Evolutionary conservation across 2,329 filamentous ascomycete species (phyloP), one percentile per base, ranked within the genome.

Genomic region (Lachnellula arida): DNA sequence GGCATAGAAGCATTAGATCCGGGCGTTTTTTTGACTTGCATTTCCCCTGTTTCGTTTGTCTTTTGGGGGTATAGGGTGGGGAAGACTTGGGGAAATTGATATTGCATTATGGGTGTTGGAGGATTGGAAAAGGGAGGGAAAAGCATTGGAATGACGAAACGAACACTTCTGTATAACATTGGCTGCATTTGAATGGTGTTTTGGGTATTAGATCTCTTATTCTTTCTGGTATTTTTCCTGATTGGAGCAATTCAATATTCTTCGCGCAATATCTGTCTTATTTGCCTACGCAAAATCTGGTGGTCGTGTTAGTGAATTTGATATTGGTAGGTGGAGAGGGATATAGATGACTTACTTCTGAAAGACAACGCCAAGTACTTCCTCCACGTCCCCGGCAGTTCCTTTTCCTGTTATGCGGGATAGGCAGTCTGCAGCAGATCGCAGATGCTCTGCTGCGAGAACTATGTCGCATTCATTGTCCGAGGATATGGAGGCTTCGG

Each of bases 351-450:
- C 60, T 40, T 59, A 96, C 89, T 96, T 97, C 72, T 97, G 93
- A 75, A 99, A 99, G 4, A 99, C 92, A 22, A 99, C 92, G 0
- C 94, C 94, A 46, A 99, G 75, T 7, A 99, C 90, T 69, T 97
- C 94, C 70, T 99, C 93, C 15, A 97, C 91, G 72, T 97, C 93
- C 2, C 91, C 89, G 42, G 81, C 82, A 65, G 91, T 89, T 0
- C 91, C 92, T 54, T 84, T 84, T 0, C 94, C 94, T 1, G 91
- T 97, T 65, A 97, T 96, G 55, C 85, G 84, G 2, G 91, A 88
- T n/a, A 97, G 77, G 60, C 84, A 86, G 51, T 86, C 82, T 0
- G 90, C 91, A 12, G 91, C 92, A 62, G 83, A 84, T 44, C 94
- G 86, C 54, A 99, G 77, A 68, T 92, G 85, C 72, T 99, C 94